Base-by-base conservation (phyloP, 371 early-diverging fungal species). In the Sporodiniella umbellata region DNA sequence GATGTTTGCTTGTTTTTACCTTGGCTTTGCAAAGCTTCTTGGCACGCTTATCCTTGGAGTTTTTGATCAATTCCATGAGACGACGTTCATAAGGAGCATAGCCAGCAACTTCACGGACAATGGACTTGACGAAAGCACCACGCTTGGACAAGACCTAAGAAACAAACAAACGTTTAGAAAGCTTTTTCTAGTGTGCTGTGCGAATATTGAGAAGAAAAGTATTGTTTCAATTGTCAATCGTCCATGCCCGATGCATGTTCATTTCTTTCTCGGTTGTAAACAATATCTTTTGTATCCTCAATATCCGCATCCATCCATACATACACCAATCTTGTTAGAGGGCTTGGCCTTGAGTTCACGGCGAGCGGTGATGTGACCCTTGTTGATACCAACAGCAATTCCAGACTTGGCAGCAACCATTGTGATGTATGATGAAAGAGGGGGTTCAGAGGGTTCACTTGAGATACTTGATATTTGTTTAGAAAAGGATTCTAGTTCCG, bases 41-140 rank as follows among this genome's bases (percentile, higher is more conserved):
- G 60, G 99, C 99, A 75, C 99, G 91, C 96, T 99, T 99, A 77
- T 99, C 99, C 83, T 93, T 95, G 83, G 93, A 92, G 94, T 97
- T 97, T 90, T 95, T 96, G 78, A 99, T 82, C 91, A 99, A 86
- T 86, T 99, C 99, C 95, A 99, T 95, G 62, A 97, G 88, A 75
- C 99, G 92, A 70, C 91, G 92, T 83, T 99, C 99, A 75, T 98
- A 99, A 54, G 99, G 99, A 53, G 99, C 93, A 68, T 90, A 98
- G 55, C 99, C 99, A 60, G 86, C 87, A 43, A 99, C 98, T 79
- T 99, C 99, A 69, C 98, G 95, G 72, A 98, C 76, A 58, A 98
- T 70, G 68, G 87, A 88, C 69, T 89, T 89, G 57, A 99, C 95
- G 68, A 97, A 95, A 71, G 74, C 76, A 66, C 86, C 86, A 69